These are phyloP conservation scores for Ogataea paradorogensis DNA, from an alignment of 805 yeast genomes.

Conservation along the genomic window DNA sequence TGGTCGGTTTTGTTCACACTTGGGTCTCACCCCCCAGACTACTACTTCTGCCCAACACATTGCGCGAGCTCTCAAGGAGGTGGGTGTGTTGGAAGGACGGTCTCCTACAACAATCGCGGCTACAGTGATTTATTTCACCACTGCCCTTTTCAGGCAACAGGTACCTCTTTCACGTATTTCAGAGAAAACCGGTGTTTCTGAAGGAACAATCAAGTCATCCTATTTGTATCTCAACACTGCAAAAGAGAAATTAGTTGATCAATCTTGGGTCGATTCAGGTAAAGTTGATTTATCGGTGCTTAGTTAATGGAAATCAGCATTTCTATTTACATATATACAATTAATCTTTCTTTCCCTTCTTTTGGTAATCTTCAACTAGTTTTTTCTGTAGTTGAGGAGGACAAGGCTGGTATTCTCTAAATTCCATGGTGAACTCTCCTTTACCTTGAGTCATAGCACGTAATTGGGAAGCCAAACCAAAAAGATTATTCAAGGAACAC, in stretches of 20 bases:
- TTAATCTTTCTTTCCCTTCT: slow-evolving; percentile 41
- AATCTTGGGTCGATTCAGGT: slow-evolving; percentile 69
- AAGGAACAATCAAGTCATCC: slow-evolving; percentile 93
- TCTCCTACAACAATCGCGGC: slow-evolving; percentile 98
- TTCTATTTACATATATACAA: slow-evolving; percentile 8
- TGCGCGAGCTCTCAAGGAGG: slow-evolving; percentile 84
- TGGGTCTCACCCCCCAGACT: slow-evolving; percentile 80
- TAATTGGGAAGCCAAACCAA: slow-evolving; percentile 91
- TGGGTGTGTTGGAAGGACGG: slow-evolving; percentile 92
- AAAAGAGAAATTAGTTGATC: slow-evolving; percentile 68
- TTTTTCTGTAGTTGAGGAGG: slow-evolving; percentile 87
- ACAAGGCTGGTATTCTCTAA: slow-evolving; percentile 87
- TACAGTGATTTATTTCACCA: slow-evolving; percentile 92
- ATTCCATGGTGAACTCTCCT: slow-evolving; percentile 96
- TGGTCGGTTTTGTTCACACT: slow-evolving; percentile 92
- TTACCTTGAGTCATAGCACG: slow-evolving; percentile 98
- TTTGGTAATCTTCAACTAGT: slow-evolving; percentile 78
- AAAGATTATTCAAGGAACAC: slow-evolving; percentile 94
- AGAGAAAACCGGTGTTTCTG: slow-evolving; percentile 92
- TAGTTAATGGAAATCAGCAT: neutral
- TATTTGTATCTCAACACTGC: slow-evolving; percentile 80
- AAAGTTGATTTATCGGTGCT: slow-evolving; percentile 43
- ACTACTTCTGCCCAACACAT: slow-evolving; percentile 92
- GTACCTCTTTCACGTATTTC: slow-evolving; percentile 78
- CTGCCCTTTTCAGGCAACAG: slow-evolving; percentile 78